Evolutionary conservation across 2,329 filamentous ascomycete species (phyloP).

Genomic region (Cercospora sesami): DNA sequence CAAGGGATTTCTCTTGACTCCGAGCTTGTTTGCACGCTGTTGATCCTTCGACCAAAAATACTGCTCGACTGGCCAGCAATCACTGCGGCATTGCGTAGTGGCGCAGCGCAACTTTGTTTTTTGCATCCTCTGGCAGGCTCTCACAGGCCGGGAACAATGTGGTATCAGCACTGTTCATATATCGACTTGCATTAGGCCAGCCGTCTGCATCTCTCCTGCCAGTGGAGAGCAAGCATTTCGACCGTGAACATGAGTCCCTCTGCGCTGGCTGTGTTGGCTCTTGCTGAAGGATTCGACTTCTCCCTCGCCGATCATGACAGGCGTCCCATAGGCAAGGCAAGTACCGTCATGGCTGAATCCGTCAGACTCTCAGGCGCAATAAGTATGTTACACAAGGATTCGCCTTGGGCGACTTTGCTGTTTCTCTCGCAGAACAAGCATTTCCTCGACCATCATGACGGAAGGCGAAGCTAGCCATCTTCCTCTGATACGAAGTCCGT

Average conservation of each 20-base stretch:
- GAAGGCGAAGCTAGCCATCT: constrained; percentile 15
- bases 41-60: neutral
- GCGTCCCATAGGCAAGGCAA: neutral
- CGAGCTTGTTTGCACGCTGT: neutral
- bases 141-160: neutral
- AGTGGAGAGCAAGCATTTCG: neutral
- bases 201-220: neutral
- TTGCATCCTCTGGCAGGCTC: neutral
- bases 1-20: neutral
- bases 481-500: constrained; percentile 12
- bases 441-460: neutral
- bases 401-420: neutral
- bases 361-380: neutral
- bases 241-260: neutral
- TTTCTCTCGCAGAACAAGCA: neutral
- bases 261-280: constrained; percentile 1
- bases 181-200: neutral
- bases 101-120: neutral
- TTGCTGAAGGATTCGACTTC: neutral
- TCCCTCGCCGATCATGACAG: neutral
- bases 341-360: neutral
- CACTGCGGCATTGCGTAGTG: neutral
- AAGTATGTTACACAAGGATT: neutral
- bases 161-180: neutral
- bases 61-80: neutral